Base-by-base conservation (phyloP, 768 basidiomycete species). In the Tremella yokohamensis region DNA sequence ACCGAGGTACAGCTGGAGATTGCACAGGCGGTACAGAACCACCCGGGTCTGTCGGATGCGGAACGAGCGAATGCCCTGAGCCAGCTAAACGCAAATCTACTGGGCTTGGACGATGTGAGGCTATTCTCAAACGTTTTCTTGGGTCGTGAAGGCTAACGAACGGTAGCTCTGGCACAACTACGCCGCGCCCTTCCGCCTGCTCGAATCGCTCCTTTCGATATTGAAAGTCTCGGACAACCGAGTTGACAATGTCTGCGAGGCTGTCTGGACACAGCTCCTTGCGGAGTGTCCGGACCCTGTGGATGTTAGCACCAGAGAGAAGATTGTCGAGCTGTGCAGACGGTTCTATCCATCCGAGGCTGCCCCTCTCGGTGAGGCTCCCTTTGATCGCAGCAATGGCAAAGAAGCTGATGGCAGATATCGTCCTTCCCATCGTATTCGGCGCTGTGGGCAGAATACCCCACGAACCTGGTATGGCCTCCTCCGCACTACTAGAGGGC, bases 1-100 rank as follows among this genome's bases (percentile, higher is more conserved):
- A 89, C 92, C 6, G 88, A 94, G 77, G 90, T 98, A 8, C 96
- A 99, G 72, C 79, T 93, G n/a, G 94, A 97, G 76, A 83, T 96
- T 48, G 88, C 85, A 68, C 83, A 88, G 63, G 76, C 72, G 7
- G 65, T 85, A 40, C 82, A 83, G 56, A 82, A 84, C 64, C 54
- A 70, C 40, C 54, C 54, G 2, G 68, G 70, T 19, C 60, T 78
- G 53, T 65, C 64, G 15, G 59, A 64, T 13, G 73, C 73, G 39
- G 73, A 76, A 45, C 69, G 74, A 66, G 57, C 67, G 1, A 56
- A 63, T 8, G 65, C 66, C 40, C 44, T 78, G 12, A 69, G 60
- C 9, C 49, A 53, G 49, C 63, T 75, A 20, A 68, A 76, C 40
- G 63, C 67, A 13, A 57, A 69, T 22, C 73, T 97, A 45, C 84